These are phyloP conservation scores for Ochromonadaceae sp. DNA, from an alignment of 352 stramenopile species.

Conservation along the genomic window DNA sequence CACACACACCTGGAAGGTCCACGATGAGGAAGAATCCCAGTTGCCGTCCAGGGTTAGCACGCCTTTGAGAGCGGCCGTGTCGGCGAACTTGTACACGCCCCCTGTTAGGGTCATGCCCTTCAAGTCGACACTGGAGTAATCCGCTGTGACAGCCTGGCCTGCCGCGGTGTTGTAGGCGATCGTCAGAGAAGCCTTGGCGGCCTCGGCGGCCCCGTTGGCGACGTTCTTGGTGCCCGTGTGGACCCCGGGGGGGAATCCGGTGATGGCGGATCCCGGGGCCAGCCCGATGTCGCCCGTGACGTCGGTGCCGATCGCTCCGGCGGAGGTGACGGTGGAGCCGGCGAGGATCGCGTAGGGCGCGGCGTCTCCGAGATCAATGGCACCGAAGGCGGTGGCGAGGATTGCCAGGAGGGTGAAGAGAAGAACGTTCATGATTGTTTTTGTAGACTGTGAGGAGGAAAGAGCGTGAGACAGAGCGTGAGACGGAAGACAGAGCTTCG, in stretches of 20 bases:
- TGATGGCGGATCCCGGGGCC: too few species aligned
- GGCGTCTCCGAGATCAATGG: slow-evolving; percentile 15
- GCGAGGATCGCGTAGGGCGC: slow-evolving; percentile 12
- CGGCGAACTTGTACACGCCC: too few species aligned
- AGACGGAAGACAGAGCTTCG: too few species aligned
- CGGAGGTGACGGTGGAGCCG: slow-evolving; percentile 3
- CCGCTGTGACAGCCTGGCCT: not conserved
- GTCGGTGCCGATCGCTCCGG: too few species aligned
- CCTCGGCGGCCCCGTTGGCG: slow-evolving; percentile 45
- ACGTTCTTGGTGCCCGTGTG: slow-evolving; percentile 70
- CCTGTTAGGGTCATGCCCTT: too few species aligned
- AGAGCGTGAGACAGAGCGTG: too few species aligned
- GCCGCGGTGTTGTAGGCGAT: not conserved
- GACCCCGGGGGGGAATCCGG: slow-evolving; percentile 76
- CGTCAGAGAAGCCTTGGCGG: not conserved
- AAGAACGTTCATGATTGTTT: too few species aligned
- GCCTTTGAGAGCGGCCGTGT: too few species aligned
- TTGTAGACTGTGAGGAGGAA: too few species aligned
- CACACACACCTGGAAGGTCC: too few species aligned
- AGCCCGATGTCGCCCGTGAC: slow-evolving; percentile 74
- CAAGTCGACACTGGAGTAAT: not conserved
- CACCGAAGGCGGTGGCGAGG: slow-evolving; percentile 14
- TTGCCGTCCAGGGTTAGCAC: too few species aligned
- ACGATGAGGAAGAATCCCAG: too few species aligned
- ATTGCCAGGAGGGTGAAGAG: slow-evolving; percentile 5